Base-by-base conservation (phyloP, 2,329 filamentous ascomycete genomes). In the Ceratocystis lukuohia region DNA sequence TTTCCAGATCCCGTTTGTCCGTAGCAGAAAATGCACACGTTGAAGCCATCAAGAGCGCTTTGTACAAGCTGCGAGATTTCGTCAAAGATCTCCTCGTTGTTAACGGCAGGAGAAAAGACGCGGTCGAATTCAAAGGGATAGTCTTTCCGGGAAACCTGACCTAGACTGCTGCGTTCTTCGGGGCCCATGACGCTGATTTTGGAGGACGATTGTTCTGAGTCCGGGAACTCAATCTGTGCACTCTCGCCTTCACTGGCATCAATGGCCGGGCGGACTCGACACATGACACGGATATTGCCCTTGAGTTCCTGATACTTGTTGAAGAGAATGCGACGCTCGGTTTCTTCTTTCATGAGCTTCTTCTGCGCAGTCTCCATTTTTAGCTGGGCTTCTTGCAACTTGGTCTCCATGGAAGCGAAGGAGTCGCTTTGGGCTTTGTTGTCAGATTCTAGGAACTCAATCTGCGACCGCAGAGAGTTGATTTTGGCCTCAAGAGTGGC, bases 21-120 rank as follows among this genome's bases (percentile, higher is more conserved):
- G 73, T 99, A 99, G 74, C 92, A 96, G 77, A 99, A 96, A 69
- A 99, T 97, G 76, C 93, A 97, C 64, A 99, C 94, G 71, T 97
- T 99, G 79, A 96, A 99, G 1, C 94, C 94, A 72, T 99, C 94
- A 48, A 99, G 81, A 0, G 95, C 94, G 71, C 90, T 96, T 76
- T 99, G 94, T 1, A 99, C 92, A 44, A 99, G 83, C 74, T 99
- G 94, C 66, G 91, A 95, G 73, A 97, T 97, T 74, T 99, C 94
- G 66, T 89, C 90, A 73, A 99, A 99, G 0, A 99, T 87, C 70
- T 96, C 88, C 20, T 84, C 80, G 73, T 99, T 99, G 70, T 87
- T 83, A 1, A 87, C 85, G 0, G 78, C 76, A 0, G 92, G 91
- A 0, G 86, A 82, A 73, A 99, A 99, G 0, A 97, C 92, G 6